Evolutionary conservation across 164 flowering plant species (phyloP).

Genomic region (Chimonanthus praecox): DNA sequence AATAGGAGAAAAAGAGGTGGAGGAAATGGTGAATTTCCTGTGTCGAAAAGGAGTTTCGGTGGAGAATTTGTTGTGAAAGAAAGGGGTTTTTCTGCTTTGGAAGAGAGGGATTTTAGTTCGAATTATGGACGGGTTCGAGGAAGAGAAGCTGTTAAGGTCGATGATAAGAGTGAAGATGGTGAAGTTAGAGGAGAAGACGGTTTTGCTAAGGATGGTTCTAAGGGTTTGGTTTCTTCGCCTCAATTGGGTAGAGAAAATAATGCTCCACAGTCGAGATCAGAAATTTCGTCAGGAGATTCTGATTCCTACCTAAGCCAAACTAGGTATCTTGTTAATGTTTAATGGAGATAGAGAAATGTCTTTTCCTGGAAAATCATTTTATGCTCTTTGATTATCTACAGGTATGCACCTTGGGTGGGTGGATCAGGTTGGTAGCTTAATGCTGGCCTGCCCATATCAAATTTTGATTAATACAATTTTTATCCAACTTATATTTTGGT

Average conservation of each 20-base stretch:
- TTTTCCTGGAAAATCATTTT: too few relatives aligned
- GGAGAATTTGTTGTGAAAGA: neutral
- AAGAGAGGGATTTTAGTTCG: neutral
- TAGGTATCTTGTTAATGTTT: constrained; percentile 34
- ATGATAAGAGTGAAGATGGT: neutral
- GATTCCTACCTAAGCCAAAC: constrained; percentile 70
- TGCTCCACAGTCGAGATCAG: constrained; percentile 13
- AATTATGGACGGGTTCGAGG: neutral
- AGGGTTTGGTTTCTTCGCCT: constrained; percentile 1
- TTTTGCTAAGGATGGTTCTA: neutral
- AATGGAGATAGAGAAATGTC: too few relatives aligned
- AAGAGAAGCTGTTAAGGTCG: neutral
- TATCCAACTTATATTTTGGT: too few relatives aligned
- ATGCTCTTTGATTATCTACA: too few relatives aligned
- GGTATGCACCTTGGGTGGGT: too few relatives aligned
- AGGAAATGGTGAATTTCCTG: neutral
- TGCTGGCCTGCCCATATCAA: too few relatives aligned
- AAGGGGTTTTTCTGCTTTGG: neutral
- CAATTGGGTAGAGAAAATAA: neutral
- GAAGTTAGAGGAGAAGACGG: constrained; percentile 23
- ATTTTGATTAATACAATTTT: too few relatives aligned
- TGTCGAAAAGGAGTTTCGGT: neutral
- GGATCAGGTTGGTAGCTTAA: too few relatives aligned
- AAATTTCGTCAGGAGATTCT: constrained; percentile 25
- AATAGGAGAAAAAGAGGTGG: neutral